Conservation (phyloP, 2,329 filamentous ascomycete genomes). For the Cercospora beticola region DNA sequence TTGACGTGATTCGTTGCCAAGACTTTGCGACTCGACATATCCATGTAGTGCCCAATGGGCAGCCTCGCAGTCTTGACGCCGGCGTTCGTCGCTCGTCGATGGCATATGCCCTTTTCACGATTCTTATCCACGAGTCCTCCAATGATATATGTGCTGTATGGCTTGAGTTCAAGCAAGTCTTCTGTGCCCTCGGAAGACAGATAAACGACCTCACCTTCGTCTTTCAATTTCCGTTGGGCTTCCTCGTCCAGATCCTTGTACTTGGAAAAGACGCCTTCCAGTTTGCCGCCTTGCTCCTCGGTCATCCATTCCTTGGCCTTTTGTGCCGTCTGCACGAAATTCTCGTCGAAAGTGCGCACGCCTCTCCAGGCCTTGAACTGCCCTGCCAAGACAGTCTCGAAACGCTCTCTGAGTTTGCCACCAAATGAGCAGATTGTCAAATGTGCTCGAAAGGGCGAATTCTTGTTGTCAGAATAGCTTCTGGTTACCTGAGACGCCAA, state of each 20-base stretch:
- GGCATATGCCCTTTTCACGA: slow-evolving; percentile 90
- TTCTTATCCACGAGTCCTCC: slow-evolving; percentile 96
- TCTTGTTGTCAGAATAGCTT: slow-evolving; percentile 83
- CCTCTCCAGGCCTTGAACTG: slow-evolving; percentile 79
- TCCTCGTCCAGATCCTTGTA: slow-evolving; percentile 26
- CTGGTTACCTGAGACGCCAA: slow-evolving; percentile 81
- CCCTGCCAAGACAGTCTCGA: slow-evolving; percentile 70
- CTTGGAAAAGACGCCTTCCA: slow-evolving; percentile 30
- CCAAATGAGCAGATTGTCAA: slow-evolving; percentile 76
- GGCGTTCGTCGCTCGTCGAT: slow-evolving; percentile 71
- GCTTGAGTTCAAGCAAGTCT: slow-evolving; percentile 77
- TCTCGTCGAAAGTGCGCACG: slow-evolving; percentile 68
- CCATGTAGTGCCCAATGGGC: slow-evolving; percentile 92
- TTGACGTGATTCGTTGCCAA: slow-evolving; percentile 93
- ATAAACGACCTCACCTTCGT: slow-evolving; percentile 69
- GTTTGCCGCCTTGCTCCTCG: slow-evolving; percentile 41
- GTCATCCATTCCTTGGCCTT: slow-evolving; percentile 69
- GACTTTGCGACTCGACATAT: slow-evolving; percentile 83
- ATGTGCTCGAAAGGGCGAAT: slow-evolving; percentile 65
- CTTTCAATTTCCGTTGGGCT: slow-evolving; percentile 25
- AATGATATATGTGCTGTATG: slow-evolving; percentile 87
- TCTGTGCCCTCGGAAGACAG: slow-evolving; percentile 88
- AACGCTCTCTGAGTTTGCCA: slow-evolving; percentile 71
- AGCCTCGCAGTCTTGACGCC: slow-evolving; percentile 86
- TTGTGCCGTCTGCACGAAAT: slow-evolving; percentile 69